These are phyloP conservation scores for Hydnomerulius pinastri DNA, from an alignment of 768 basidiomycete genomes.

Conservation along the genomic window DNA sequence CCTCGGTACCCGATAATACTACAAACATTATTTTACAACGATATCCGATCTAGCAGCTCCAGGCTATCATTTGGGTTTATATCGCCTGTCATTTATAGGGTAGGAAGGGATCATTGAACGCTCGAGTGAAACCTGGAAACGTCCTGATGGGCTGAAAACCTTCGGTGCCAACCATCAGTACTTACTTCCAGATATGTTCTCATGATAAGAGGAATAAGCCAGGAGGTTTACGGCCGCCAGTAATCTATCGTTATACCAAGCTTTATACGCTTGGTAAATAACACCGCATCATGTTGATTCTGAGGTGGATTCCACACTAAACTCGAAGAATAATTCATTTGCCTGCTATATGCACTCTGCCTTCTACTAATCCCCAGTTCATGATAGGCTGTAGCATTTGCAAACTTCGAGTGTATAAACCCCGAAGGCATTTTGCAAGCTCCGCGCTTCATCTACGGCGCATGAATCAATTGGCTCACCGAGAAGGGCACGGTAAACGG, in stretches of 20 bases:
- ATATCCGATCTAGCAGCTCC: too few species aligned
- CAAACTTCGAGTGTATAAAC: neutral
- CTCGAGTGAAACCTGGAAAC: neutral
- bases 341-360: neutral
- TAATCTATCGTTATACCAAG: slow-evolving; percentile 4
- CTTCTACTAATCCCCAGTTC: neutral
- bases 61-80: too few species aligned
- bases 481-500: neutral
- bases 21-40: neutral
- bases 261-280: neutral
- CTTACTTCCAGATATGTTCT: slow-evolving; percentile 4
- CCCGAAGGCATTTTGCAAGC: too few species aligned
- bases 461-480: too few species aligned
- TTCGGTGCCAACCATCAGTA: neutral
- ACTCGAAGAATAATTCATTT: neutral
- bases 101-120: neutral
- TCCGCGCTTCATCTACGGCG: too few species aligned
- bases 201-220: slow-evolving; percentile 9
- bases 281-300: neutral
- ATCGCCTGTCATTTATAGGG: neutral
- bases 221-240: neutral
- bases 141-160: too few species aligned
- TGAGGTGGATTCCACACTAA: neutral
- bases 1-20: slow-evolving; percentile 1
- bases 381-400: neutral